Evolutionary conservation across 1,284 basidiomycete genomes (phyloP).

Genomic region (Cutaneotrichosporon sp.): DNA sequence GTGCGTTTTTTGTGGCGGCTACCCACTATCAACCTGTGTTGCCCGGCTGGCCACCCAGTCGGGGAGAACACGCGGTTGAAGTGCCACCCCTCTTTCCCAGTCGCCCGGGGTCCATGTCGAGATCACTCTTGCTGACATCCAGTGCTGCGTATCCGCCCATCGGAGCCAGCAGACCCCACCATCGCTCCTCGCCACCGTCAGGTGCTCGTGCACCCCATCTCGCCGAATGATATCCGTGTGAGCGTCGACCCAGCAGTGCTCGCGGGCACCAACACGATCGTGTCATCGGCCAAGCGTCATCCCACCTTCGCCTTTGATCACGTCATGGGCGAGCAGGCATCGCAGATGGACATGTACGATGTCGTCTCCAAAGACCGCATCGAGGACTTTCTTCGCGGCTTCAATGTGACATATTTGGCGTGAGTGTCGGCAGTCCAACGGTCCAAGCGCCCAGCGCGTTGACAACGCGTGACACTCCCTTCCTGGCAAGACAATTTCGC

Average conservation of each 20-base stretch:
- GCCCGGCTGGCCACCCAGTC: not conserved
- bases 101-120: not conserved
- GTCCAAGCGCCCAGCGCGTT: not conserved
- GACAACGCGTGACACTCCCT: conserved; percentile 1
- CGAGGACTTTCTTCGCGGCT: conserved; percentile 87
- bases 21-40: not conserved
- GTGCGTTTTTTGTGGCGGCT: conserved; percentile 30
- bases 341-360: conserved; percentile 81
- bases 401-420: conserved; percentile 95
- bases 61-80: not conserved
- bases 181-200: conserved; percentile 93
- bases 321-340: conserved; percentile 77
- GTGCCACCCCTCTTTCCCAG: not conserved
- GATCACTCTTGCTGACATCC: conserved; percentile 8
- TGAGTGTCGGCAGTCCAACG: conserved; percentile 50
- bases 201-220: conserved; percentile 72
- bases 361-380: conserved; percentile 80
- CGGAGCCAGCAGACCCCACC: conserved; percentile 76
- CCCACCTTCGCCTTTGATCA: conserved; percentile 91
- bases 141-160: conserved; percentile 91
- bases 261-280: conserved; percentile 55
- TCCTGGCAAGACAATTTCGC: not conserved
- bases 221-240: conserved; percentile 68
- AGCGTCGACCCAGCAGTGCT: conserved; percentile 60
- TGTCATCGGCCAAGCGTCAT: conserved; percentile 67